phyloP scores from a whole-genome alignment of 1,284 basidiomycete genomes.

The Irpex rosettiformis region DNA sequence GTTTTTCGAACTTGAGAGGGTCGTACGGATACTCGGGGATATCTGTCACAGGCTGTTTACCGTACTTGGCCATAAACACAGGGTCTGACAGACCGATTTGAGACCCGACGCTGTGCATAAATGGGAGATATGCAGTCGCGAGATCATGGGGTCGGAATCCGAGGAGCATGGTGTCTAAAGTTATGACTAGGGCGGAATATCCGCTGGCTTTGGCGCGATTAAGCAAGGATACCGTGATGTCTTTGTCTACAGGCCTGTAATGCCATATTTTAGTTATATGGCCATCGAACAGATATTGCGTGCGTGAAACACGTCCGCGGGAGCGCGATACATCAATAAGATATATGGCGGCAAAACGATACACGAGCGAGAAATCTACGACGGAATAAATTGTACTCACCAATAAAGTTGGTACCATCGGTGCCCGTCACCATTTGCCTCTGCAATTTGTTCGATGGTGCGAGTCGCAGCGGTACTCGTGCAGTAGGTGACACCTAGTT shows the following conservation, averaged over 20 bases:
- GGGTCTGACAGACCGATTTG: constrained; percentile 65
- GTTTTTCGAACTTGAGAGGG: constrained; percentile 37
- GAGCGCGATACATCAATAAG: no score
- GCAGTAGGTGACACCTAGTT: constrained; percentile 64
- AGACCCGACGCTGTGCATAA: constrained; percentile 53
- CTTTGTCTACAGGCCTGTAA: constrained; percentile 53
- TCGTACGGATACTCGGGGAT: constrained; percentile 58
- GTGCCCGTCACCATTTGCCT: constrained; percentile 56
- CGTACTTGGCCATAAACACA: constrained; percentile 58
- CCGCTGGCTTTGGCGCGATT: constrained; percentile 60
- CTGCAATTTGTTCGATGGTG: constrained; percentile 71
- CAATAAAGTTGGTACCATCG: constrained; percentile 85
- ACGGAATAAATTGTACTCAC: constrained; percentile 34
- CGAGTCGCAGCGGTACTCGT: constrained; percentile 70
- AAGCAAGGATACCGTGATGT: constrained; percentile 63
- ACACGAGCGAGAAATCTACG: no score
- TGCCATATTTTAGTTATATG: neutral
- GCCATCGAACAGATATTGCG: neutral
- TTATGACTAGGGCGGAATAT: constrained; percentile 66
- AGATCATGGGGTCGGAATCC: constrained; percentile 72
- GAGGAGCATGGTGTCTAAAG: constrained; percentile 61
- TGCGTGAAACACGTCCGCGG: no score
- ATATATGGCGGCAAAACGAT: no score
- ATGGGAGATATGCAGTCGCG: constrained; percentile 54
- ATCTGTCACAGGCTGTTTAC: constrained; percentile 38